Percentiles rank a stretch among this genome's conserved stretches.
These are phyloP conservation scores for Cryphonectria radicalis DNA, from an alignment of 2,329 filamentous ascomycete species.

Conservation along the genomic window DNA sequence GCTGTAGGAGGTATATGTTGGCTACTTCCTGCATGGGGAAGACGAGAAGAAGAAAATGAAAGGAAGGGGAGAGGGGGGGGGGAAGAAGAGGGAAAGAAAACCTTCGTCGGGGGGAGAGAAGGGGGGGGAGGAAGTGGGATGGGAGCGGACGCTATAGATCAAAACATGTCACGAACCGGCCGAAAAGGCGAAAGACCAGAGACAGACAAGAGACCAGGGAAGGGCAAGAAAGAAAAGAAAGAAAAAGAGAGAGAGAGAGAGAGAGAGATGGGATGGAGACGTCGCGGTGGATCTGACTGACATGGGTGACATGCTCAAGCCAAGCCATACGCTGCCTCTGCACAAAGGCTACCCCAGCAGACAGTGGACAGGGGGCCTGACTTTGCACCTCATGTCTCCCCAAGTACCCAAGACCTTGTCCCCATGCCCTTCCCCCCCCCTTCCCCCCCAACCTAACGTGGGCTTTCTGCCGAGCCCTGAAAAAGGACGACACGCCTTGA, in stretches of 20 bases:
- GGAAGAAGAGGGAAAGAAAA: background rate
- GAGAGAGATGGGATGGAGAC: conserved; percentile 23
- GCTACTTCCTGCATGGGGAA: background rate
- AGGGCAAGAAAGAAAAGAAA: conserved; percentile 1
- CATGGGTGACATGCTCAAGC: conserved; percentile 17
- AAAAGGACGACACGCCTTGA: conserved; percentile 20
- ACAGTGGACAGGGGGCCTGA: conserved; percentile 12
- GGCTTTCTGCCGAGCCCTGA: conserved; percentile 9
- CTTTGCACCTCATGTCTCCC: conserved; percentile 1
- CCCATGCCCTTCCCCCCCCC: background rate
- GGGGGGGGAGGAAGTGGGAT: too few species aligned
- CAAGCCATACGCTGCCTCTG: conserved; percentile 28
- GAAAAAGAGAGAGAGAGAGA: conserved; percentile 3
- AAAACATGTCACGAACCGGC: conserved; percentile 2
- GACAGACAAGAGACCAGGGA: conserved; percentile 7
- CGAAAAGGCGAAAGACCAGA: conserved; percentile 7
- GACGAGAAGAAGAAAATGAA: background rate
- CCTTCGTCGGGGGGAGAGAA: too few species aligned
- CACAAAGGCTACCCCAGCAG: conserved; percentile 27
- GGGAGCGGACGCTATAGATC: background rate
- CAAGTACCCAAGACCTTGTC: background rate
- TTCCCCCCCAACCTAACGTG: background rate
- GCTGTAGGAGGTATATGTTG: background rate
- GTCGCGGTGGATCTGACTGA: conserved; percentile 27
- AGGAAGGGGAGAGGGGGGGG: too few species aligned